Evolutionary conservation across 1,284 basidiomycete species (phyloP).

Genomic region (Melampsora americana): DNA sequence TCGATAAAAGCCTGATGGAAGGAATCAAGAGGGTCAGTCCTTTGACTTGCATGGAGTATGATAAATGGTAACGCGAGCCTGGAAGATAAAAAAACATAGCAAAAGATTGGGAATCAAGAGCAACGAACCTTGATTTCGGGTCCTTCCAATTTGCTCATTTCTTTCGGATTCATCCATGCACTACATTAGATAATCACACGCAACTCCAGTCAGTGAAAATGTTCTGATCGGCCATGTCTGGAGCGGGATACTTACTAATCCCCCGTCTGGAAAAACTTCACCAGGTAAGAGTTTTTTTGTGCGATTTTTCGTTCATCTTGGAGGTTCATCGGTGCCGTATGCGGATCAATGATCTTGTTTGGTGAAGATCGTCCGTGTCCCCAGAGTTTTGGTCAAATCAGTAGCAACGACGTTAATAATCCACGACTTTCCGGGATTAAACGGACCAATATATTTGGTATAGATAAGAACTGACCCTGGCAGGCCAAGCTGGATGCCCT

Average conservation of each 20-base stretch:
- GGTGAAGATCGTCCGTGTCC: too few species aligned
- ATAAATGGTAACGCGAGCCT: too few species aligned
- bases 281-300: constrained; percentile 39
- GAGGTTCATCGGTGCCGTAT: constrained; percentile 28
- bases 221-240: too few species aligned
- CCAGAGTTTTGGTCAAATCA: too few species aligned
- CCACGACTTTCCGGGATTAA: too few species aligned
- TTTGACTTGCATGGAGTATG: too few species aligned
- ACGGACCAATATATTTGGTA: neutral
- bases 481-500: constrained; percentile 80
- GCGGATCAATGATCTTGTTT: constrained; percentile 37
- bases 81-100: too few species aligned
- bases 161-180: constrained; percentile 43
- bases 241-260: constrained; percentile 23
- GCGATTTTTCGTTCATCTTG: constrained; percentile 37
- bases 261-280: constrained; percentile 40
- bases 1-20: constrained; percentile 42
- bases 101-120: neutral
- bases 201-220: too few species aligned
- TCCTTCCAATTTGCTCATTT: constrained; percentile 28
- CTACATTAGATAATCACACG: neutral
- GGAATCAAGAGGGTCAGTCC: too few species aligned
- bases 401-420: too few species aligned
- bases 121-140: constrained; percentile 28
- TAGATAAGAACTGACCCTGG: constrained; percentile 21